phyloP scores from a whole-genome alignment of 2,329 filamentous ascomycete species.

The Aspergillus awamori region DNA sequence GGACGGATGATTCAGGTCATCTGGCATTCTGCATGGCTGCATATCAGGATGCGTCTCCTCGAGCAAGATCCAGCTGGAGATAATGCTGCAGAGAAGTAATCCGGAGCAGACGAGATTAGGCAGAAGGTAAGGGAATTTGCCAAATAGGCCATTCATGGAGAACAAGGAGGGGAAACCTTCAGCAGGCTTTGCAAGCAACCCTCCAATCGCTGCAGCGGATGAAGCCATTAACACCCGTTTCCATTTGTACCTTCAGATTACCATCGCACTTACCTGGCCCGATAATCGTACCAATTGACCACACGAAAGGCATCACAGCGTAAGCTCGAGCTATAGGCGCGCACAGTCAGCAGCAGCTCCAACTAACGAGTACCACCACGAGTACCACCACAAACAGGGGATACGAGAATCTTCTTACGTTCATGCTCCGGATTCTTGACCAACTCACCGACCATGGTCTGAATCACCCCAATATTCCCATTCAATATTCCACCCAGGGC shows the following conservation, averaged over 20 bases:
- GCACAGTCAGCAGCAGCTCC: slow-evolving; percentile 15
- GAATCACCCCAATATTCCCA: slow-evolving; percentile 87
- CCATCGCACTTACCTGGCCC: slow-evolving; percentile 58
- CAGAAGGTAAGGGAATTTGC: slow-evolving; percentile 79
- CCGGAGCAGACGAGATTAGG: slow-evolving; percentile 83
- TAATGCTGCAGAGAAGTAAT: slow-evolving; percentile 75
- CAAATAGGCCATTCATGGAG: slow-evolving; percentile 69
- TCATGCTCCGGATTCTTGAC: slow-evolving; percentile 83
- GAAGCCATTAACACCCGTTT: slow-evolving; percentile 17
- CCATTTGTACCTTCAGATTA: neutral
- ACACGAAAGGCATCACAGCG: slow-evolving; percentile 91
- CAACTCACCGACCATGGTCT: slow-evolving; percentile 90
- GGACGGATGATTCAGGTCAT: slow-evolving; percentile 44
- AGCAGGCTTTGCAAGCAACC: slow-evolving; percentile 78
- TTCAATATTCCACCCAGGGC: slow-evolving; percentile 81
- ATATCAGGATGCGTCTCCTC: slow-evolving; percentile 89
- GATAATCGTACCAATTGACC: slow-evolving; percentile 86
- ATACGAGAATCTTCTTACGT: slow-evolving; percentile 58
- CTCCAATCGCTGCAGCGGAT: slow-evolving; percentile 68
- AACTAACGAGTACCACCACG: neutral
- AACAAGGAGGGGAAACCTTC: slow-evolving; percentile 73
- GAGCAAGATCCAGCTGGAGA: slow-evolving; percentile 77
- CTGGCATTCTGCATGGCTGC: slow-evolving; percentile 55
- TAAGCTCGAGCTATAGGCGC: slow-evolving; percentile 70
- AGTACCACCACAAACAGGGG: neutral